A percentile compares a stretch with the other conserved stretches of the same genome.
Conservation (phyloP, 192 early-diverging fungal genomes). For the Backusella morwellensis region DNA sequence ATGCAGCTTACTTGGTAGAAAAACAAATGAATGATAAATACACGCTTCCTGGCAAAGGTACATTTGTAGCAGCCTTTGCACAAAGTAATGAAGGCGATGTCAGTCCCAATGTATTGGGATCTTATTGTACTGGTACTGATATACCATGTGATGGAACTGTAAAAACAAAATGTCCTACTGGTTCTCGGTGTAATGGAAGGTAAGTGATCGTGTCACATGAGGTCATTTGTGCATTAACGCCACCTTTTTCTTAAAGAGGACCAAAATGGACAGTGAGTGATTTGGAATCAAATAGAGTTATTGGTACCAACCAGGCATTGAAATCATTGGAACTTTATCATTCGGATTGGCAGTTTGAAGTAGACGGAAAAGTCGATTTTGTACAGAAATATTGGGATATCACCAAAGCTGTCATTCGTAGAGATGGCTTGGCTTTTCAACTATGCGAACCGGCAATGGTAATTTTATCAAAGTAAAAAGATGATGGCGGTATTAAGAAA, state of each 20-base stretch:
- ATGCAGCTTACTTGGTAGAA: conserved; percentile 26
- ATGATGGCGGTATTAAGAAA: conserved; percentile 21
- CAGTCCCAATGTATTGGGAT: conserved; percentile 29
- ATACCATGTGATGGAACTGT: conserved; percentile 23
- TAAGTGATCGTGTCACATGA: neutral
- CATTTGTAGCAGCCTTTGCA: conserved; percentile 30
- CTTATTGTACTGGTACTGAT: conserved; percentile 32
- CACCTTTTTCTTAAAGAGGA: conserved; percentile 7
- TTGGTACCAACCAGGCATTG: conserved; percentile 25
- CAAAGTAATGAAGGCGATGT: conserved; percentile 31
- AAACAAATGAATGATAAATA: conserved; percentile 16
- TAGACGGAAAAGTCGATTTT: conserved; percentile 22
- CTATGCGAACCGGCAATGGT: conserved; percentile 32
- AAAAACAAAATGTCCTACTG: conserved; percentile 13
- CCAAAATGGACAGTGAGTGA: conserved; percentile 23
- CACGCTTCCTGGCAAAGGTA: conserved; percentile 17
- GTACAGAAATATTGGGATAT: conserved; percentile 25
- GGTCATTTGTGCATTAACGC: too few species aligned
- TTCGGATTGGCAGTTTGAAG: neutral
- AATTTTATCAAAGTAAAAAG: neutral
- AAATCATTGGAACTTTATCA: conserved; percentile 22
- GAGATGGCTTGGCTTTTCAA: neutral
- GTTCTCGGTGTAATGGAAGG: conserved; percentile 19
- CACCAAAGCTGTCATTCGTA: neutral
- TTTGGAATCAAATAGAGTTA: conserved; percentile 28